Base-by-base conservation (phyloP, 805 yeast genomes). In the Suhomyces sp. region DNA sequence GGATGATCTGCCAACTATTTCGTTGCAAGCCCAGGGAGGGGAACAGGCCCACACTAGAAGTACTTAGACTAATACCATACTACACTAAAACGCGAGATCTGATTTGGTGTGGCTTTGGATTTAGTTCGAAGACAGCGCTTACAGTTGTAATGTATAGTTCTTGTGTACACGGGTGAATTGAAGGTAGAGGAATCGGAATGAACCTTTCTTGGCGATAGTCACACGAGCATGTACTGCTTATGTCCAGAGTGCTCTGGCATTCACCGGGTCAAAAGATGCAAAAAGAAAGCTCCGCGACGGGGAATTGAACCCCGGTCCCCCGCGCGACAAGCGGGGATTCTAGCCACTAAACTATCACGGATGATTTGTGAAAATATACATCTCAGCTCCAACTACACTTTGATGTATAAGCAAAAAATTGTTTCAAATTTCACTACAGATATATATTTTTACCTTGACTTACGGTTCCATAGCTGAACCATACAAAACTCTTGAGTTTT, bases 261-360 rank as follows among this genome's bases (percentile, higher is more conserved):
- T n/a, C n/a, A n/a, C n/a, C 5, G 3, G 12, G 12, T 7, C 7
- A 40, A 20, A 15, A 40, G 20, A 9, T 12, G 20, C 21, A 15
- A 40, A 35, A 46, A 35, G 15, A 15, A 24, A 46, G 21, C 43
- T 35, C 48, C 43, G 43, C 21, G 43, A 46, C 48, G 43, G 43
- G 48, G 48, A 46, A 46, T 46, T 37, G 49, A 47, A 47, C 49
- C 49, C 45, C 45, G 49, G 49, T 39, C 49, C 37, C 39, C 44
- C 48, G 24, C 48, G 48, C 48, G 48, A 46, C 48, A 46, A 46
- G 48, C 48, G 48, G 48, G 37, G 37, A 46, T 46, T 46, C 48
- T 46, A 46, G 48, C 49, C 49, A 47, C 49, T 47, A 47, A 47
- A 47, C 49, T 47, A 47, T 47, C 49, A 25, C 49, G 49, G 49